phyloP scores from a whole-genome alignment of 1,284 basidiomycete genomes.

The Ustilago nuda region DNA sequence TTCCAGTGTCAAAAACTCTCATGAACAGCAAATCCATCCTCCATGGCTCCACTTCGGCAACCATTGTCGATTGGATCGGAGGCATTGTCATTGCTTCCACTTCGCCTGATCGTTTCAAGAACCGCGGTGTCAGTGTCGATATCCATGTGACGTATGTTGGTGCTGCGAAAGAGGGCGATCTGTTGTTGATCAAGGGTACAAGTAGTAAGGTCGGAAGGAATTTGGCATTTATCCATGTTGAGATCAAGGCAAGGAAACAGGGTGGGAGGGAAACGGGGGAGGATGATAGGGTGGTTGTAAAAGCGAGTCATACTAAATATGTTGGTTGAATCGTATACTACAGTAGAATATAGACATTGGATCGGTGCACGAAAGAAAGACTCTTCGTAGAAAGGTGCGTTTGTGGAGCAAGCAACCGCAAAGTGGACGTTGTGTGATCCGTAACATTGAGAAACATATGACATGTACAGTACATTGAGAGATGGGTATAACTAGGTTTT shows the following conservation, averaged over 20 bases:
- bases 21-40: slow-evolving; percentile 55
- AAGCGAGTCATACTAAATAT: slow-evolving; percentile 49
- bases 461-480: neutral
- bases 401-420: no score
- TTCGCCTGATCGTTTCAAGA: slow-evolving; percentile 32
- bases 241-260: slow-evolving; percentile 37
- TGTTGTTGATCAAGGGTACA: slow-evolving; percentile 45
- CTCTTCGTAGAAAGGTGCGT: no score
- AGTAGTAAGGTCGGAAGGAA: slow-evolving; percentile 51
- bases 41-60: slow-evolving; percentile 56
- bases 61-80: slow-evolving; percentile 57
- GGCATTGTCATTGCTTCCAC: slow-evolving; percentile 54
- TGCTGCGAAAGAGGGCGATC: slow-evolving; percentile 48
- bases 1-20: slow-evolving; percentile 39
- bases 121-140: slow-evolving; percentile 53
- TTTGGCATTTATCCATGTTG: slow-evolving; percentile 55
- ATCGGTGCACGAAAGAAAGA: no score
- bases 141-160: slow-evolving; percentile 55
- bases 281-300: slow-evolving; percentile 41
- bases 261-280: slow-evolving; percentile 22
- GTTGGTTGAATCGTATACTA: slow-evolving; percentile 25
- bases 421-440: neutral
- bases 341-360: no score
- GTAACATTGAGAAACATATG: neutral
- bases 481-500: slow-evolving; percentile 3